These are phyloP conservation scores for Talaromyces adpressus DNA, from an alignment of 495 filamentous ascomycete species.

Conservation along the genomic window DNA sequence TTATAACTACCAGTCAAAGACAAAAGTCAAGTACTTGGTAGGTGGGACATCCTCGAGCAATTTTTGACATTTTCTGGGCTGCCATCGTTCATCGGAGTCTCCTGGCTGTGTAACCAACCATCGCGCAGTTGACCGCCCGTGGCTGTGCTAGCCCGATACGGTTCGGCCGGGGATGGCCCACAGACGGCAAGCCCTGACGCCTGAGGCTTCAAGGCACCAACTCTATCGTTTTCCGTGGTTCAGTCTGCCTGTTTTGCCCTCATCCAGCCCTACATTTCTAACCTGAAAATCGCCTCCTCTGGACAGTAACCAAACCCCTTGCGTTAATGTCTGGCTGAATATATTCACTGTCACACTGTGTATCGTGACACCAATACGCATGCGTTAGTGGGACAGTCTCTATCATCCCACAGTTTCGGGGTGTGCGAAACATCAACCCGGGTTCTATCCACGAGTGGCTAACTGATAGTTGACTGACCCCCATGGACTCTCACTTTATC, in stretches of 20 bases:
- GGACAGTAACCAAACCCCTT: too few species aligned
- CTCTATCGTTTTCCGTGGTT: not conserved
- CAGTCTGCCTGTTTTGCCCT: not conserved
- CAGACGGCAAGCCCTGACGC: not conserved
- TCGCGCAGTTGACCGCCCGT: not conserved
- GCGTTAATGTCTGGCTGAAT: not conserved
- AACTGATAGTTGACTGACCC: too few species aligned
- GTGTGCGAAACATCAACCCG: too few species aligned
- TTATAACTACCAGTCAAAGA: too few species aligned
- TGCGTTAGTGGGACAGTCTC: too few species aligned
- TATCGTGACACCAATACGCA: not conserved
- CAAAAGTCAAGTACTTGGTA: too few species aligned
- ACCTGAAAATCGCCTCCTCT: too few species aligned
- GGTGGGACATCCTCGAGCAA: too few species aligned
- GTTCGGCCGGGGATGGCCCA: not conserved
- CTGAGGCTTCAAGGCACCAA: conserved; percentile 2
- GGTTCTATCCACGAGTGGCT: too few species aligned
- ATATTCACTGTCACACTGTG: not conserved
- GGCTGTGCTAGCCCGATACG: not conserved
- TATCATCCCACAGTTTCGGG: too few species aligned
- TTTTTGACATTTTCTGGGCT: too few species aligned
- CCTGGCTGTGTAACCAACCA: not conserved
- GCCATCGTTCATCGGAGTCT: not conserved
- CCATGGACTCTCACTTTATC: too few species aligned
- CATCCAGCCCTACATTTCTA: not conserved